These are phyloP conservation scores for Exobasidium cylindrosporum DNA, from an alignment of 1,284 basidiomycete species.

Conservation along the genomic window DNA sequence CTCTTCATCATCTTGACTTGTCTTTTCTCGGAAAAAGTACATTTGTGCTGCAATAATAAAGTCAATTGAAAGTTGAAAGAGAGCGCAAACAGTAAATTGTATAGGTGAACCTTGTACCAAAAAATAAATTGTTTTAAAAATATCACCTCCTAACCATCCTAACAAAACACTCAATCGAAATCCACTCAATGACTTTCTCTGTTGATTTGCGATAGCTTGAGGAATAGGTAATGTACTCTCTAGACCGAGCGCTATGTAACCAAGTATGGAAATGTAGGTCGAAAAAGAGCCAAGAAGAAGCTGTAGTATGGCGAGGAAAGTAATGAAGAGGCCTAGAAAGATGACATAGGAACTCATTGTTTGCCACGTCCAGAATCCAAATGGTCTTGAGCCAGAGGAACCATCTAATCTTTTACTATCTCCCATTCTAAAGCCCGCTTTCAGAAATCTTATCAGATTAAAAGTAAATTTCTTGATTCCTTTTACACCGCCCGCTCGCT, in stretches of 20 bases:
- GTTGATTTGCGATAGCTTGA: constrained; percentile 59
- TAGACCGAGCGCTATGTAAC: constrained; percentile 68
- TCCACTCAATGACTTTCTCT: constrained; percentile 75
- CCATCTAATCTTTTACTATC: constrained; percentile 13
- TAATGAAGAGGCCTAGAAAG: constrained; percentile 72
- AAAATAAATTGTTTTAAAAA: constrained; percentile 54
- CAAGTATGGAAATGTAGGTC: constrained; percentile 67
- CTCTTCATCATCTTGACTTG: constrained; percentile 36
- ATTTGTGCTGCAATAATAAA: constrained; percentile 49
- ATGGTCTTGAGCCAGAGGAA: constrained; percentile 58
- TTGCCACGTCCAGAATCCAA: constrained; percentile 81
- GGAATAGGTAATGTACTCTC: constrained; percentile 56
- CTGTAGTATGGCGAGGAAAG: constrained; percentile 49
- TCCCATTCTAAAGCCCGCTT: constrained; percentile 7
- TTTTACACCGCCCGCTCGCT: not conserved
- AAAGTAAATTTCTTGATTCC: not conserved
- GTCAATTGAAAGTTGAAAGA: constrained; percentile 54
- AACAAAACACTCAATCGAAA: constrained; percentile 74
- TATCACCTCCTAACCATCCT: constrained; percentile 57
- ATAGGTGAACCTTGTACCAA: constrained; percentile 23
- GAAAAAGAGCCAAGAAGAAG: constrained; percentile 70
- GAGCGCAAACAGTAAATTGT: constrained; percentile 36
- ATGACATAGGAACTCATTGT: constrained; percentile 67
- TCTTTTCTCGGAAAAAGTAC: constrained; percentile 46
- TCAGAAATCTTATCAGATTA: constrained; percentile 3